Evolutionary conservation across 306 rosid species (phyloP).

Genomic region (Heteromeles arbutifolia): DNA sequence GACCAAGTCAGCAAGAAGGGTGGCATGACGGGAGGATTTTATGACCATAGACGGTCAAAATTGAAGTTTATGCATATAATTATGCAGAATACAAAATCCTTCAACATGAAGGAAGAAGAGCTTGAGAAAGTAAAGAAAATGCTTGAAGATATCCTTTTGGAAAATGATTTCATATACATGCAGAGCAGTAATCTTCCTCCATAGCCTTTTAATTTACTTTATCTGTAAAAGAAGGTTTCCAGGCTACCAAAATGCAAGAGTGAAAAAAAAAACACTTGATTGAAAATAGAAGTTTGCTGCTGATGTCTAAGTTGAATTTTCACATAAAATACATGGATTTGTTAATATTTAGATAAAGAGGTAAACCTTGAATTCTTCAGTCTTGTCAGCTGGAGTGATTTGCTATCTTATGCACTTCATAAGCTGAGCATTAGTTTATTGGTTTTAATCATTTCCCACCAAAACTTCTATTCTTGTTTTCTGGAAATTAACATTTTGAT

Average conservation of each 20-base stretch:
- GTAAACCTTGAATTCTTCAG: background rate
- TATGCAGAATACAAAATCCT: slow-evolving; percentile 43
- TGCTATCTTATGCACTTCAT: too few relatives aligned
- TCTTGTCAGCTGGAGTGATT: background rate
- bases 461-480: background rate
- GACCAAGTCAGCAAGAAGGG: slow-evolving; percentile 99
- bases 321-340: background rate
- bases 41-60: slow-evolving; percentile 86
- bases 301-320: background rate
- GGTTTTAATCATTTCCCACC: background rate
- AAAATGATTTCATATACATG: background rate
- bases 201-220: background rate
- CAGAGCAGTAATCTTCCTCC: background rate
- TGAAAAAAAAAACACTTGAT: background rate
- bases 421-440: background rate
- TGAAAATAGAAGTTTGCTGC: background rate
- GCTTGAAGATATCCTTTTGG: slow-evolving; percentile 88
- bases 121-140: slow-evolving; percentile 51
- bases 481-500: background rate
- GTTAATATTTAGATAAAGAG: background rate
- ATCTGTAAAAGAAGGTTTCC: background rate
- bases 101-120: slow-evolving; percentile 49
- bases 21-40: slow-evolving; percentile 98
- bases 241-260: background rate
- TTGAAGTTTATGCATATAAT: slow-evolving; percentile 78